Percentiles rank a stretch among this genome's conserved stretches.
Conservation (phyloP, 805 yeast genomes). For the Candida berthetii region DNA sequence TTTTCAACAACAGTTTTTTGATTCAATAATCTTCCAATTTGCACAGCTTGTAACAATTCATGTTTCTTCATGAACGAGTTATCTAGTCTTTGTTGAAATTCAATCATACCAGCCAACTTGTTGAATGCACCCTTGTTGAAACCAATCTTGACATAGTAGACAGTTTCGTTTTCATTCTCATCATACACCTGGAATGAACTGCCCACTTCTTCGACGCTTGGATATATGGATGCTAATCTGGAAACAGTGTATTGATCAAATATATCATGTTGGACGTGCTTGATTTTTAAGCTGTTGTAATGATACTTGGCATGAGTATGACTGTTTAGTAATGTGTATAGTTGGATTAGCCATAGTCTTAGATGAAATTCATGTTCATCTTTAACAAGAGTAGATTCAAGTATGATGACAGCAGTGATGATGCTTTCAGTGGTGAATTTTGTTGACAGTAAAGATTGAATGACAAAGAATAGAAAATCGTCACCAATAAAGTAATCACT, state of each 20-base stretch:
- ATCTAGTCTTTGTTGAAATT: conserved; percentile 46
- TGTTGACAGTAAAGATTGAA: conserved; percentile 27
- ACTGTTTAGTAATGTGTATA: conserved; percentile 56
- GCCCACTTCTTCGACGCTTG: conserved; percentile 32
- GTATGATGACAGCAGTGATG: conserved; percentile 38
- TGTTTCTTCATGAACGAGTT: conserved; percentile 34
- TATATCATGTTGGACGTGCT: conserved; percentile 73
- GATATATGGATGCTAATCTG: conserved; percentile 39
- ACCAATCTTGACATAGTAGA: conserved; percentile 41
- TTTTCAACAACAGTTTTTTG: conserved; percentile 22
- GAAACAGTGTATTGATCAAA: conserved; percentile 47
- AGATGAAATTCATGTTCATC: conserved; percentile 75
- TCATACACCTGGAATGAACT: conserved; percentile 43
- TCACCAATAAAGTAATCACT: conserved; percentile 72
- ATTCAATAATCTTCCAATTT: conserved; percentile 19
- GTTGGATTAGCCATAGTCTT: conserved; percentile 61
- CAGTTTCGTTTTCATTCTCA: conserved; percentile 45
- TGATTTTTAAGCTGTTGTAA: conserved; percentile 53
- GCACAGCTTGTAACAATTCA: conserved; percentile 19
- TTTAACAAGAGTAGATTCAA: conserved; percentile 46
- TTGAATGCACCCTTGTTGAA: conserved; percentile 56
- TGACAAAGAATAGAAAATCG: conserved; percentile 55
- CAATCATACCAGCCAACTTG: conserved; percentile 61
- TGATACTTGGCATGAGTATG: conserved; percentile 40
- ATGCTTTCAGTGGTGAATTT: conserved; percentile 19